Conservation (phyloP, 176 grass and related monocot species). For the Saccharum officinarum region DNA sequence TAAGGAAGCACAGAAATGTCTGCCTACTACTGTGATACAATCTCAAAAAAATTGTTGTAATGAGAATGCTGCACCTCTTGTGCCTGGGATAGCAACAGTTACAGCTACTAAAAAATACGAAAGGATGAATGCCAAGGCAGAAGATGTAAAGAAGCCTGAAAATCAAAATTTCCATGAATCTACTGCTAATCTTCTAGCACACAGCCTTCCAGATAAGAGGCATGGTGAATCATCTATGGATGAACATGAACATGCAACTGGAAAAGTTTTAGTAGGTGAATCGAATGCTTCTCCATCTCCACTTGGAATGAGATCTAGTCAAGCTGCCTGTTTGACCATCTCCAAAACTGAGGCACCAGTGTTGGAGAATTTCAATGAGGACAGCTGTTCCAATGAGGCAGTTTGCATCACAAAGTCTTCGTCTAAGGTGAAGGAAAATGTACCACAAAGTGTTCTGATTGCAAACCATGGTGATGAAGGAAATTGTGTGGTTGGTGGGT, state of each 20-base stretch:
- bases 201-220: background rate
- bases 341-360: background rate
- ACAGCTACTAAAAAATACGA: constrained; percentile 6
- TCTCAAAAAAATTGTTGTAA: background rate
- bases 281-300: background rate
- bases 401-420: background rate
- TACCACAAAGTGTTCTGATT: background rate
- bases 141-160: background rate
- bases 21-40: background rate
- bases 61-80: constrained; percentile 14
- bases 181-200: constrained; percentile 14
- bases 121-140: background rate
- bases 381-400: background rate
- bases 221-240: background rate
- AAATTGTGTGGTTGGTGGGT: background rate
- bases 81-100: constrained; percentile 27
- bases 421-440: background rate
- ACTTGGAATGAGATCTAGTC: background rate
- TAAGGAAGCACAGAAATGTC: background rate
- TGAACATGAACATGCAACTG: background rate
- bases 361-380: background rate
- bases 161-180: background rate
- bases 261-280: background rate
- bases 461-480: background rate
- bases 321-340: background rate